Conservation (phyloP, 441 rosid species). For the Adansonia gregorii region DNA sequence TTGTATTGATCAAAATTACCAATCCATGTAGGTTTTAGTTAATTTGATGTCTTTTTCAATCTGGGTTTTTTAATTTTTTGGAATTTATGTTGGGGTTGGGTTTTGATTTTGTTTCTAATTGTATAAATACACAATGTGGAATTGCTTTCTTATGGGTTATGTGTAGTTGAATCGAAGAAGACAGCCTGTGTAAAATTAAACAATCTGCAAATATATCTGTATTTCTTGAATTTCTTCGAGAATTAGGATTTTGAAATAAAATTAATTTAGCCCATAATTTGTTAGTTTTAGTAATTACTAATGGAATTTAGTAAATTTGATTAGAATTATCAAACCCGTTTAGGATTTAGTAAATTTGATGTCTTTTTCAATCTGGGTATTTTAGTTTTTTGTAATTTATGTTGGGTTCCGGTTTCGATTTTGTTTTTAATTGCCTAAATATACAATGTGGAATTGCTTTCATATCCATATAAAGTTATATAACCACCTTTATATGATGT, state of each 20-base stretch:
- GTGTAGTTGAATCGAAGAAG: no score
- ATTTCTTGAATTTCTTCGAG: slow-evolving; percentile 12
- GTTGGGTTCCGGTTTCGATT: slow-evolving; percentile 5
- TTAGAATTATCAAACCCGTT: background rate
- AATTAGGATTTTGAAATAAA: background rate
- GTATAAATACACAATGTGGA: background rate
- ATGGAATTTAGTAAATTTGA: background rate
- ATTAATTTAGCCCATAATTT: background rate
- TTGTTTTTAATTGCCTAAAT: background rate
- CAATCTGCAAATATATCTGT: background rate
- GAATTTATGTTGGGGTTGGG: slow-evolving; percentile 3
- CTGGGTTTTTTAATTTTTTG: background rate
- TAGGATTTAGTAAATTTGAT: slow-evolving; percentile 18
- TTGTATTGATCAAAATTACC: background rate
- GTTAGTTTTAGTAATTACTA: background rate
- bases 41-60: background rate
- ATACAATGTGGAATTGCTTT: background rate
- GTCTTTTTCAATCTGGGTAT: background rate
- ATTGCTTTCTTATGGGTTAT: background rate
- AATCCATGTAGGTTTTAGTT: slow-evolving; percentile 13
- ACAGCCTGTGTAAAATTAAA: no score
- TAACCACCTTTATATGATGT: background rate
- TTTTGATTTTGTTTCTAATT: slow-evolving; percentile 1
- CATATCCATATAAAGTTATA: background rate
- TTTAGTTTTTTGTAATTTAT: background rate